These are phyloP conservation scores for Beauveria varroae DNA, from an alignment of 2,329 filamentous ascomycete species.

Conservation along the genomic window DNA sequence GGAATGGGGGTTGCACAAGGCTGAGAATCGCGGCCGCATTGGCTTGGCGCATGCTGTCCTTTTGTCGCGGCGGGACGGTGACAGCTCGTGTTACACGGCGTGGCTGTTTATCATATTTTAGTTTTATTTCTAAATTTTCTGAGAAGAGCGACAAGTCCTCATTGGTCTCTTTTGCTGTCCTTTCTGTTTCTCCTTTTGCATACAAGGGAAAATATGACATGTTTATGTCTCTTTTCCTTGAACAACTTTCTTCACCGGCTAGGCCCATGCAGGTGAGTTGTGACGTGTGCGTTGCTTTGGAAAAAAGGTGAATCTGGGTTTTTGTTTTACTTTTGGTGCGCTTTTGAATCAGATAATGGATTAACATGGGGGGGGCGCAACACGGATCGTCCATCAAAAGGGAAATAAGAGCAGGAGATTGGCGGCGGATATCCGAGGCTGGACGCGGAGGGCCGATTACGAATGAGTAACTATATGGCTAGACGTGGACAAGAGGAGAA, in stretches of 20 bases:
- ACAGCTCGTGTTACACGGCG: conserved; percentile 2
- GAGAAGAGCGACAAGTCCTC: no score
- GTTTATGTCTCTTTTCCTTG: neutral
- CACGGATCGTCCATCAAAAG: no score
- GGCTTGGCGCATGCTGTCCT: neutral
- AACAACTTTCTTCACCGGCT: neutral
- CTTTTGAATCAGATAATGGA: neutral
- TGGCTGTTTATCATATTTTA: neutral
- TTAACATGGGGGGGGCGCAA: no score
- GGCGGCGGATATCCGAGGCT: conserved; percentile 1
- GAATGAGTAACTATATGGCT: no score
- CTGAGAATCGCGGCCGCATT: neutral
- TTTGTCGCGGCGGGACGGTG: neutral
- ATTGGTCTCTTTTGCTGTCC: no score
- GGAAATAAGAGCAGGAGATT: neutral
- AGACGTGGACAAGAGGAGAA: no score
- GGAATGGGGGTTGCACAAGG: neutral
- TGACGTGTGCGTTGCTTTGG: neutral
- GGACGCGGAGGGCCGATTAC: neutral
- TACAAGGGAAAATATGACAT: neutral
- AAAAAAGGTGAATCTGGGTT: neutral
- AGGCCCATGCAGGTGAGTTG: neutral
- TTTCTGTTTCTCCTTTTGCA: no score
- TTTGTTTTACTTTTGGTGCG: neutral
- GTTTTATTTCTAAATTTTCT: neutral